A percentile compares a stretch with the other conserved stretches of the same genome.
Evolutionary conservation across 139 green algal genomes (phyloP).

Genomic region (Raphidocelis subcapitata): DNA sequence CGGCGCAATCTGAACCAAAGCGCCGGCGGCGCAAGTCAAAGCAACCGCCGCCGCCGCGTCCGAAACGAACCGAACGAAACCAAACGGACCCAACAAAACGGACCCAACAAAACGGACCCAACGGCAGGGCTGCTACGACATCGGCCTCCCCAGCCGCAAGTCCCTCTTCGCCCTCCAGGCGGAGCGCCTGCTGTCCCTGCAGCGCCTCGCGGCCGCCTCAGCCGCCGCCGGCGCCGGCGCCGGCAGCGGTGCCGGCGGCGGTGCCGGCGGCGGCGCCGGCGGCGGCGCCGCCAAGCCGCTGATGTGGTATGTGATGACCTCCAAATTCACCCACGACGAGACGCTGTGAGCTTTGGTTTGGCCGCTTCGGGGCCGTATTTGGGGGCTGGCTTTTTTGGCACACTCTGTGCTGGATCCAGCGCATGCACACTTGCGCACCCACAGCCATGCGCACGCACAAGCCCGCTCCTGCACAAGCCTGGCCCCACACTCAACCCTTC

Average conservation of each 20-base stretch:
- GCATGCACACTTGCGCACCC: not conserved
- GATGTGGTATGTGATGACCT: slow-evolving; percentile 94
- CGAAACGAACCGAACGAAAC: too few species aligned
- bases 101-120: too few species aligned
- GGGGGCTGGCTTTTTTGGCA: too few species aligned
- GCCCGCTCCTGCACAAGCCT: not conserved
- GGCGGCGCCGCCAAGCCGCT: slow-evolving; percentile 26
- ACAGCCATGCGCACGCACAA: not conserved
- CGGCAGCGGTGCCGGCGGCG: too few species aligned
- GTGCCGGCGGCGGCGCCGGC: not conserved
- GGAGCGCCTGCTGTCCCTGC: slow-evolving; percentile 79
- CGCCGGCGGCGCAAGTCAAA: not conserved
- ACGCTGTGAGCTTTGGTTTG: slow-evolving; percentile 62
- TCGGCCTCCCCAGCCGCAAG: slow-evolving; percentile 89
- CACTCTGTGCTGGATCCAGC: not conserved
- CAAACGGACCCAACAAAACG: too few species aligned
- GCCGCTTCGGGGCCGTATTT: too few species aligned
- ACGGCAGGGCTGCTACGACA: slow-evolving; percentile 88
- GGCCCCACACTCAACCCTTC: not conserved
- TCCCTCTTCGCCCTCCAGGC: slow-evolving; percentile 92
- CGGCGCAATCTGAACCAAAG: not conserved
- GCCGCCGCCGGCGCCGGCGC: not conserved
- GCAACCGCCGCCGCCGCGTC: not conserved
- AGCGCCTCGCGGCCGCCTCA: slow-evolving; percentile 58
- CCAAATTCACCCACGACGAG: slow-evolving; percentile 74